Percentiles rank a stretch among this genome's conserved stretches.
Conservation (phyloP, 2,329 filamentous ascomycete species). For the Hypoxylon sp. region DNA sequence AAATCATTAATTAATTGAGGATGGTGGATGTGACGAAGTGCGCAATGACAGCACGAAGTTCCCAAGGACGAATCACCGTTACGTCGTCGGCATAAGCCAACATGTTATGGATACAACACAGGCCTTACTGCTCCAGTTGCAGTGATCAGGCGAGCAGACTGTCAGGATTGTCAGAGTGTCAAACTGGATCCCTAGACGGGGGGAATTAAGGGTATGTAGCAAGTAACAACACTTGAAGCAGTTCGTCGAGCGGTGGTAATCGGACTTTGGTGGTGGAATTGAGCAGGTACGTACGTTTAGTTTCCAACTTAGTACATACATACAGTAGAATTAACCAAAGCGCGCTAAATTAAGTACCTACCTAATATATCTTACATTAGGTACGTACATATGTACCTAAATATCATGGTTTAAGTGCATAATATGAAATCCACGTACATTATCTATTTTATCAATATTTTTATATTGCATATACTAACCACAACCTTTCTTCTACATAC, state of each 20-base stretch:
- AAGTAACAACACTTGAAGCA: slow-evolving; percentile 23
- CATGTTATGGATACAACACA: slow-evolving; percentile 30
- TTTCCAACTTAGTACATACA: too few species aligned
- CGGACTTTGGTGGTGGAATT: slow-evolving; percentile 14
- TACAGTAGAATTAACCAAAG: too few species aligned
- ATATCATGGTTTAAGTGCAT: too few species aligned
- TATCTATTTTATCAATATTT: too few species aligned
- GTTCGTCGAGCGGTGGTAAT: slow-evolving; percentile 18
- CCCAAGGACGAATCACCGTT: slow-evolving; percentile 25
- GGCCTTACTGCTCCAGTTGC: slow-evolving; percentile 18
- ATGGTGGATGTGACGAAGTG: slow-evolving; percentile 8
- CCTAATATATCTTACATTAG: background rate
- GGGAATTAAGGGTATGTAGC: slow-evolving; percentile 3
- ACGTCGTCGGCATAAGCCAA: slow-evolving; percentile 30
- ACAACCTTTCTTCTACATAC: too few species aligned
- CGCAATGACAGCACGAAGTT: slow-evolving; percentile 22
- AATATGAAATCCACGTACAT: too few species aligned
- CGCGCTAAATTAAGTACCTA: slow-evolving; percentile 13
- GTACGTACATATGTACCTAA: background rate
- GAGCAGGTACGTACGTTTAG: too few species aligned
- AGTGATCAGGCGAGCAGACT: slow-evolving; percentile 6
- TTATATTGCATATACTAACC: too few species aligned
- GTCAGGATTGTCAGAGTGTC: slow-evolving; percentile 2
- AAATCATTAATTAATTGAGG: slow-evolving; percentile 17
- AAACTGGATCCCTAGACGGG: too few species aligned